Percentiles rank a stretch among this genome's conserved stretches.
Evolutionary conservation across 345 rosid genomes (phyloP).

Genomic region (Heritiera fomes): DNA sequence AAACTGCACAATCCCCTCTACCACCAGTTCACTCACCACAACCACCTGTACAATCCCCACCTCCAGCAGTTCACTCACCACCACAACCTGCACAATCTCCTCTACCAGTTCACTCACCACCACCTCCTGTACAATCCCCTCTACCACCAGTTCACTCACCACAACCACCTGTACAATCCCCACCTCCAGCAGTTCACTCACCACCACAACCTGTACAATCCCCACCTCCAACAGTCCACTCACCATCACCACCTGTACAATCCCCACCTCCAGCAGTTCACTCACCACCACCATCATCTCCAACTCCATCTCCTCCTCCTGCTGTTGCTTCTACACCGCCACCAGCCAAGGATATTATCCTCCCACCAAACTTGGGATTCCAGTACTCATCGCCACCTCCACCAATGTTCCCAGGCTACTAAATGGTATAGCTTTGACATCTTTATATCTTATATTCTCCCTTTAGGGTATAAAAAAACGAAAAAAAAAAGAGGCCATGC

Average conservation of each 20-base stretch:
- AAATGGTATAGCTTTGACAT: slow-evolving; percentile 14
- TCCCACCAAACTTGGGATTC: slow-evolving; percentile 64
- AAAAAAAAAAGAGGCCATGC: neutral
- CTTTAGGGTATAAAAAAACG: neutral
- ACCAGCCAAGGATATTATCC: slow-evolving; percentile 32
- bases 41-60: slow-evolving; percentile 24
- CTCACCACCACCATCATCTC: slow-evolving; percentile 5
- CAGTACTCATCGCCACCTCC: slow-evolving; percentile 84
- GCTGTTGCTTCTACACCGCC: slow-evolving; percentile 33
- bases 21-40: slow-evolving; percentile 35
- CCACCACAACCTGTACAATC: slow-evolving; percentile 25
- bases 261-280: slow-evolving; percentile 26
- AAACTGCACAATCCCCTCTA: slow-evolving; percentile 34
- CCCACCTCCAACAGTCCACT: slow-evolving; percentile 21
- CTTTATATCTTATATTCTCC: neutral
- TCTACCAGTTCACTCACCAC: slow-evolving; percentile 15
- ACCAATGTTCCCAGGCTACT: slow-evolving; percentile 72
- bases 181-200: slow-evolving; percentile 9
- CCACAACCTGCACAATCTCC: slow-evolving; percentile 26
- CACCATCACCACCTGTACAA: slow-evolving; percentile 16
- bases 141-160: slow-evolving; percentile 20
- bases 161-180: neutral
- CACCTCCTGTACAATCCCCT: slow-evolving; percentile 26
- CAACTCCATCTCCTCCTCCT: slow-evolving; percentile 25
- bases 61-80: slow-evolving; percentile 13